Evolutionary conservation across 2,329 filamentous ascomycete species (phyloP), one percentile per base, ranked within the genome.

Genomic region (Ophiostoma sp.): DNA sequence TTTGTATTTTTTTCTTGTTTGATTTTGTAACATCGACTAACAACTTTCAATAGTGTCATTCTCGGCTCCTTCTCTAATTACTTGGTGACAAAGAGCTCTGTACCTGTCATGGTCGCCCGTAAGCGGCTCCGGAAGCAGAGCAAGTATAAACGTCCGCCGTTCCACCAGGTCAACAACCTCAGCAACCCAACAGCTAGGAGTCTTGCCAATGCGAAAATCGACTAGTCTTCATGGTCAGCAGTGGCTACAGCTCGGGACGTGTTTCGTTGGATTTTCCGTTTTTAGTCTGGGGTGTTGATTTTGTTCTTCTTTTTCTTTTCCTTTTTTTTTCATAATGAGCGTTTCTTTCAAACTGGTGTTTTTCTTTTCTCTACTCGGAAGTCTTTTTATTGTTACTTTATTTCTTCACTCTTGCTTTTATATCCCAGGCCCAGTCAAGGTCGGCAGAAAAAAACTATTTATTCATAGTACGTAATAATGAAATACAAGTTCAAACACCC

Each of bases 21-120:
- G 73, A 42, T 64, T 70, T 12, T 45, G 66, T 78, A 19, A 39
- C 28, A 17, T 17, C 17, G 64, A 17, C 64, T 50, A 52, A 39
- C 42, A 39, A 6, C 25, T 2, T 17, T 48, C 19, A 15, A 68
- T 31, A 97, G 95, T 80, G 95, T 98, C 28, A 91, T 99, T 75
- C 87, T 99, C 39, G 96, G 96, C 33, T 98, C 95, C 0, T 98
- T 99, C 82, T 97, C 93, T 75, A 98, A 98, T 80, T 99, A 99
- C 79, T 87, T 99, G 8, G 95, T 99, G 42, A 97, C 94, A 50
- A 98, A 98, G 84, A 97, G 94, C 76, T 97, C 93, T 2, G 94
- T 97, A 19, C 96, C 96, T 0, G 96, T 99, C 74, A 99, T 99
- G 96, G 96, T 98, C 48, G 96, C 96, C 8, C 87, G 96, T 74